A percentile compares a stretch with the other conserved stretches of the same genome.
phyloP scores from a whole-genome alignment of 2,329 filamentous ascomycete species.

The Mariannaea elegans region DNA sequence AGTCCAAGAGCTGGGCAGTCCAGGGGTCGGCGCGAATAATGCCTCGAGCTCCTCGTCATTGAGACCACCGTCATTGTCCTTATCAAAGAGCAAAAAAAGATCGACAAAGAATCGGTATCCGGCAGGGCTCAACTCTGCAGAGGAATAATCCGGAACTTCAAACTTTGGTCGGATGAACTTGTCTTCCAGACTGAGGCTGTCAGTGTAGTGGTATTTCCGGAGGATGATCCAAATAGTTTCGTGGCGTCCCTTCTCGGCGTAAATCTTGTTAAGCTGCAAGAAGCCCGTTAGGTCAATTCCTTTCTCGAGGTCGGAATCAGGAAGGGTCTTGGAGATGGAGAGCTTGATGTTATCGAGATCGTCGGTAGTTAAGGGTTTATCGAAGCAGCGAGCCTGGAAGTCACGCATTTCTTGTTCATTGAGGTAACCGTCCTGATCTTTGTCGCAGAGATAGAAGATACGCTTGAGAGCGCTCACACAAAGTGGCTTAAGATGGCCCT shows the following conservation, averaged over 20 bases:
- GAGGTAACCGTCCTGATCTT: conserved; percentile 92
- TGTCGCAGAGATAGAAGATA: conserved; percentile 96
- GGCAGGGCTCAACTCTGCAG: conserved; percentile 90
- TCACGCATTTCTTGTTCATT: conserved; percentile 90
- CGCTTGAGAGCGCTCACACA: conserved; percentile 86
- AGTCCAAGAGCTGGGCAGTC: conserved; percentile 84
- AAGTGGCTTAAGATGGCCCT: conserved; percentile 85
- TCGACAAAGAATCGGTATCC: conserved; percentile 99
- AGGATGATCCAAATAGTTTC: conserved; percentile 99
- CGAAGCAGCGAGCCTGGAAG: conserved; percentile 92
- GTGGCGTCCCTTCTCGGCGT: conserved; percentile 95
- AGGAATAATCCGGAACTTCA: conserved; percentile 90
- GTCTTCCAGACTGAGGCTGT: conserved; percentile 91
- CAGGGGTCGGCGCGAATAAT: conserved; percentile 92
- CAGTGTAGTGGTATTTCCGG: conserved; percentile 93
- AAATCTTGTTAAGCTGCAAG: conserved; percentile 90
- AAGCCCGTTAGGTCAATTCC: conserved; percentile 89
- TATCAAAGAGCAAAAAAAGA: conserved; percentile 92
- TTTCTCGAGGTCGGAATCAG: conserved; percentile 67
- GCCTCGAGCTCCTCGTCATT: conserved; percentile 86
- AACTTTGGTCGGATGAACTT: conserved; percentile 92
- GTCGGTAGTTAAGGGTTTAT: conserved; percentile 81
- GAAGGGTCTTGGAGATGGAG: conserved; percentile 76
- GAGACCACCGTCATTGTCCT: conserved; percentile 95
- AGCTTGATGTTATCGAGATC: conserved; percentile 93